Percentiles rank a stretch among this genome's conserved stretches.
Conservation (phyloP, 179 eudicot genomes). For the Beta lomatogona region DNA sequence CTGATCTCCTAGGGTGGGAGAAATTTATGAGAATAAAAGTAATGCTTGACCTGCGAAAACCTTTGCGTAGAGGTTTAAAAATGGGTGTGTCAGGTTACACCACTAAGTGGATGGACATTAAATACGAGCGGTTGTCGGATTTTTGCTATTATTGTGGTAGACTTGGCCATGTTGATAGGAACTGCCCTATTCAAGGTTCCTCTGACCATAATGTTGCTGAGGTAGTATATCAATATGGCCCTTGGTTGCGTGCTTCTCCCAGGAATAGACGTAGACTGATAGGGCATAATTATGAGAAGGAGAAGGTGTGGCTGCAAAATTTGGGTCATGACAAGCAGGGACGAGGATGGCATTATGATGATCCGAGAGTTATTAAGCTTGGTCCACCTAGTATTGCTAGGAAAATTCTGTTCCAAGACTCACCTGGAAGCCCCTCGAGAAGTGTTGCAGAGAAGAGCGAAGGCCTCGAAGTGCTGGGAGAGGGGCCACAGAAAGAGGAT, state of each 20-base stretch:
- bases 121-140: neutral
- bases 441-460: no score
- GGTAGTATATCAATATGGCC: neutral
- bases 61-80: neutral
- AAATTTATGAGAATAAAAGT: neutral
- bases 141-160: neutral
- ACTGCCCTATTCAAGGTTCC: neutral
- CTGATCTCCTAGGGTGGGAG: neutral
- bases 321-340: no score
- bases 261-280: fast-evolving
- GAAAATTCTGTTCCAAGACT: no score
- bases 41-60: neutral
- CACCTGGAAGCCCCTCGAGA: no score
- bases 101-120: neutral
- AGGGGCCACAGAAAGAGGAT: no score
- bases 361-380: no score
- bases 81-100: no score
- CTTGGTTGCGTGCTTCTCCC: neutral
- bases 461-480: no score
- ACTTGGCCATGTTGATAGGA: neutral
- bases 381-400: no score
- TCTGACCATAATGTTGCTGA: no score
- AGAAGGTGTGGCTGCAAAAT: neutral
- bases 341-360: no score
- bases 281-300: neutral